phyloP scores from a whole-genome alignment of 1,139 yeast genomes.

The Sugiyamaella grinbergsii region DNA sequence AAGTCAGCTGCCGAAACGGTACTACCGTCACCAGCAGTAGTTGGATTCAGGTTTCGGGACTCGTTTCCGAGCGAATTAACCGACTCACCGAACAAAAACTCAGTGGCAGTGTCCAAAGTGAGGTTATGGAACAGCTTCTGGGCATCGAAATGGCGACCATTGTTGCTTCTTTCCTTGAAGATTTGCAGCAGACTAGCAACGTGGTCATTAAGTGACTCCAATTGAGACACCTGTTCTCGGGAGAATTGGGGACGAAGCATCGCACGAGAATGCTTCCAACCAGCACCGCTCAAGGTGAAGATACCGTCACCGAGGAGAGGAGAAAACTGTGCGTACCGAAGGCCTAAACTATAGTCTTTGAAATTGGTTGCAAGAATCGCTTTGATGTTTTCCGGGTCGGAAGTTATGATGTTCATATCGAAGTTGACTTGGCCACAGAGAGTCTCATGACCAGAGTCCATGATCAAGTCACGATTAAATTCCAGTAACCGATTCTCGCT shows the following conservation, averaged over 20 bases:
- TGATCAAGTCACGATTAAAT: constrained; percentile 5
- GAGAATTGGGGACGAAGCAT: constrained; percentile 63
- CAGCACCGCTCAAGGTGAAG: constrained; percentile 57
- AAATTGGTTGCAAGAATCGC: constrained; percentile 46
- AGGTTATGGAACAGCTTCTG: constrained; percentile 54
- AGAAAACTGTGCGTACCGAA: constrained; percentile 46
- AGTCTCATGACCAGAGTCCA: constrained; percentile 19
- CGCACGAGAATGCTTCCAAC: constrained; percentile 61
- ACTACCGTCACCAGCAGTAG: not conserved
- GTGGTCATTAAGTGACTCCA: constrained; percentile 47
- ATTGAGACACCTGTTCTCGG: constrained; percentile 57
- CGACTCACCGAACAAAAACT: constrained; percentile 60
- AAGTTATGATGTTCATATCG: constrained; percentile 40
- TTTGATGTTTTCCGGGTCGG: constrained; percentile 51
- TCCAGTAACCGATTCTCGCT: constrained; percentile 18
- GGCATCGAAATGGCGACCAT: constrained; percentile 45
- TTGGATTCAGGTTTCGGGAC: constrained; percentile 19
- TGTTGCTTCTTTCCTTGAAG: constrained; percentile 22
- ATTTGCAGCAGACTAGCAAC: constrained; percentile 22
- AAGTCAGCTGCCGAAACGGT: constrained; percentile 39
- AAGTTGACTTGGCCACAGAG: constrained; percentile 23
- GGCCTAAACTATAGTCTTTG: constrained; percentile 55
- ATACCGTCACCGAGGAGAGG: constrained; percentile 60
- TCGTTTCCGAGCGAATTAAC: constrained; percentile 48
- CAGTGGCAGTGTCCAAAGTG: constrained; percentile 62